Evolutionary conservation across 345 rosid genomes (phyloP), one percentile per base, ranked within the genome.

Genomic region (Balakata baccata): DNA sequence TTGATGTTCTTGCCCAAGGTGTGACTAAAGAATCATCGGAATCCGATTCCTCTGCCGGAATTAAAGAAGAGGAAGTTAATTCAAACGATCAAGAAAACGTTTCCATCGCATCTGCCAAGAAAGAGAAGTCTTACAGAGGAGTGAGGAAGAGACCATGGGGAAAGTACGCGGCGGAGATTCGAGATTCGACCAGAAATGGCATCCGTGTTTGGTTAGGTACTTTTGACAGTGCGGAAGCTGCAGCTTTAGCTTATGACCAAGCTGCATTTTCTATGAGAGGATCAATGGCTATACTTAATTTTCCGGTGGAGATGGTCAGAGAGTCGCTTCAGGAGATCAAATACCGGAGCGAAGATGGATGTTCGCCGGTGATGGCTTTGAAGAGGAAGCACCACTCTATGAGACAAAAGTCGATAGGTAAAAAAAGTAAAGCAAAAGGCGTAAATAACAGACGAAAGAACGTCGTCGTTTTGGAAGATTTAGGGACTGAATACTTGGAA

Each of bases 81-180:
- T 83, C 34, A 29, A 29, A 82, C 11, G n/a, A 52, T 17, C 34
- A 37, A 2, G 52, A 52, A 54, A 69, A 59, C 41, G 49, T 49
- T 43, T 43, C 47, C 47, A 43, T 10, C 0, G 47, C 73, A 45
- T 22, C 68, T 11, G 57, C 46, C 25, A 47, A 51, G 68, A 72
- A 74, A 69, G 83, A 81, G 62, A 81, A 75, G 75, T 66, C 82
- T 11, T 85, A 77, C 69, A 72, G 87, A 13, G 87, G 87, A 3
- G 87, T 85, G 20, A 73, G 87, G 70, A 75, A 66, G 82, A 75
- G 87, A 25, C 87, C 87, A 4, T 85, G 87, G 87, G 87, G 87
- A 46, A 85, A 85, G 60, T 85, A 75, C 60, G 87, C 87, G 41
- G 87, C 87, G 52, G 87, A 85, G 78, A 85, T 85, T 0, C 71